A percentile compares a stretch with the other conserved stretches of the same genome.
Conservation (phyloP, 345 rosid genomes). For the Moricandia moricandioides region DNA sequence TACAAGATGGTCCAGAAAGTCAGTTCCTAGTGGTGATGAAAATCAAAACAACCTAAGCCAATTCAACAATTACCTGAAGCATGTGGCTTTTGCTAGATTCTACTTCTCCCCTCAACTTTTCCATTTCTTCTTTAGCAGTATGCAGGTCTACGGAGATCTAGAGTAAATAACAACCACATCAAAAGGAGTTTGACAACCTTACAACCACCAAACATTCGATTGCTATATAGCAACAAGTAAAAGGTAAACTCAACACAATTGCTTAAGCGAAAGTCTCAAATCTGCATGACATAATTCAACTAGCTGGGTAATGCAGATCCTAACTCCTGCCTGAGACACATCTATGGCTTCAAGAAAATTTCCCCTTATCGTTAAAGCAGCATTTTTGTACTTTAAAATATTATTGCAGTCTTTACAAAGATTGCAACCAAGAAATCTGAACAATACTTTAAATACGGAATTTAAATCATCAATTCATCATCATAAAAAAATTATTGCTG, state of each 20-base stretch:
- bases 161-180: slow-evolving; percentile 23
- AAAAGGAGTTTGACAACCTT: slow-evolving; percentile 17
- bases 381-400: neutral
- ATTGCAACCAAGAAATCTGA: slow-evolving; percentile 8
- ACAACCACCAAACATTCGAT: neutral
- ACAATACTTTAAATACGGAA: neutral
- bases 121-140: slow-evolving; percentile 60
- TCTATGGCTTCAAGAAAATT: neutral
- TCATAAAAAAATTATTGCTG: neutral
- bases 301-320: slow-evolving; percentile 23
- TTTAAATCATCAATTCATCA: neutral
- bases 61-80: slow-evolving; percentile 66
- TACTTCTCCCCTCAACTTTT: slow-evolving; percentile 72
- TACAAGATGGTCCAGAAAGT: slow-evolving; percentile 41
- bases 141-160: slow-evolving; percentile 55
- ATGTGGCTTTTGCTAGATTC: slow-evolving; percentile 83
- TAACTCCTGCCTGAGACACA: neutral
- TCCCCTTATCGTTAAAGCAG: neutral
- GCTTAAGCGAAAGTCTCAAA: neutral
- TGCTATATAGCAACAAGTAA: slow-evolving; percentile 6
- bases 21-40: slow-evolving; percentile 6
- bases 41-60: slow-evolving; percentile 2
- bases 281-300: slow-evolving; percentile 13
- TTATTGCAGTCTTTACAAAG: slow-evolving; percentile 3
- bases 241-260: slow-evolving; percentile 9